Conservation (phyloP, 768 basidiomycete species). For the Galerina marginata region DNA sequence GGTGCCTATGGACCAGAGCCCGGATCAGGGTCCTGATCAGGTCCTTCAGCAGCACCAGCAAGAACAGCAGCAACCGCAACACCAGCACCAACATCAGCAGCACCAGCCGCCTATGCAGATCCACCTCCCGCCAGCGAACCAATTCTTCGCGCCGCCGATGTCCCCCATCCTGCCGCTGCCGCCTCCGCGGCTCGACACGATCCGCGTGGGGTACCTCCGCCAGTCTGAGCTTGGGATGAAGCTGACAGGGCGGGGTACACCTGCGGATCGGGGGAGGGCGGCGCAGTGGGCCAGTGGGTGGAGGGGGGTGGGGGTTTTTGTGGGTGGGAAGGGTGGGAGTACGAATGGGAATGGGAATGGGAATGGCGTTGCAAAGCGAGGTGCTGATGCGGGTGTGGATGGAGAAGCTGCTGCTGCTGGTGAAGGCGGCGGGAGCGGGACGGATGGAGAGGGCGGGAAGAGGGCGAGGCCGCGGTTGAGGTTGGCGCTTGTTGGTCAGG, state of each 20-base stretch:
- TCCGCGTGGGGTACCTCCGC: slow-evolving; percentile 34
- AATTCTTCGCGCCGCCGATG: slow-evolving; percentile 16
- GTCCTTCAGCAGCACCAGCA: neutral
- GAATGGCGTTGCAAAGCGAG: too few species aligned
- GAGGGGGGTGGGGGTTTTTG: neutral
- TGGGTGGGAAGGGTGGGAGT: neutral
- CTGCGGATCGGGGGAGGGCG: slow-evolving; percentile 33
- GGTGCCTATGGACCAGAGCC: neutral
- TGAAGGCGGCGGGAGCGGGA: neutral
- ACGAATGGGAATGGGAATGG: too few species aligned
- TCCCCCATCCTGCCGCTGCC: slow-evolving; percentile 38
- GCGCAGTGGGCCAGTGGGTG: slow-evolving; percentile 32
- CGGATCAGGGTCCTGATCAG: neutral
- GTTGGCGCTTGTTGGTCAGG: slow-evolving; percentile 2
- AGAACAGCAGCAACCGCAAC: slow-evolving; percentile 1
- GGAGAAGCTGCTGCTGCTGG: neutral
- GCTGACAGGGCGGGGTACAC: slow-evolving; percentile 40
- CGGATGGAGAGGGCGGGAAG: neutral
- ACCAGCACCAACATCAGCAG: slow-evolving; percentile 13
- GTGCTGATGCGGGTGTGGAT: too few species aligned
- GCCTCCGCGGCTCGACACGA: slow-evolving; percentile 37
- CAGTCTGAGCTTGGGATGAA: slow-evolving; percentile 32
- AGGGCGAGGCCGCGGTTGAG: slow-evolving; percentile 9
- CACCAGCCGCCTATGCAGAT: slow-evolving; percentile 22
- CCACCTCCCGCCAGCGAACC: slow-evolving; percentile 17